phyloP scores from a whole-genome alignment of 371 early-diverging fungal genomes.

The Rhizopus delemar region DNA sequence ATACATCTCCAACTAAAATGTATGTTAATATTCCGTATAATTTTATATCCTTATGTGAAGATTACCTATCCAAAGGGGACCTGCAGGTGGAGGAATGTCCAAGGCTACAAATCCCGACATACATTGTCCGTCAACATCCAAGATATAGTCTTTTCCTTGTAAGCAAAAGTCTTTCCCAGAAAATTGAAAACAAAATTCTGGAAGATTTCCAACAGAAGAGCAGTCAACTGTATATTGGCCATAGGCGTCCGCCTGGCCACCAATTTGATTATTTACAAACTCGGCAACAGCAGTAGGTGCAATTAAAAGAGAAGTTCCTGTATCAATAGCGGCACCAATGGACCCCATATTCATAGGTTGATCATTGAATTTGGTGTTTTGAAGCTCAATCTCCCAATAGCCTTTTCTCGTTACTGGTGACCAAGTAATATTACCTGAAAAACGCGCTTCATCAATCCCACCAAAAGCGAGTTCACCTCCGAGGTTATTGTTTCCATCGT shows the following conservation, averaged over 20 bases:
- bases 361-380: constrained; percentile 72
- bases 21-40: no score
- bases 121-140: constrained; percentile 83
- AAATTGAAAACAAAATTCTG: constrained; percentile 79
- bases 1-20: constrained; percentile 81
- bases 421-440: constrained; percentile 75
- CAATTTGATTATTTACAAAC: constrained; percentile 80
- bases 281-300: constrained; percentile 77
- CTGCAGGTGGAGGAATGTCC: constrained; percentile 74
- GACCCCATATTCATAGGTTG: constrained; percentile 57
- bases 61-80: constrained; percentile 47
- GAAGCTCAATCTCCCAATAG: constrained; percentile 93
- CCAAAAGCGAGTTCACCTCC: constrained; percentile 90
- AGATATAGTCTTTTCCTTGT: constrained; percentile 70
- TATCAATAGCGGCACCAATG: constrained; percentile 80
- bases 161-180: constrained; percentile 66
- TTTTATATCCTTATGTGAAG: neutral
- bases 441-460: constrained; percentile 73
- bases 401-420: constrained; percentile 84
- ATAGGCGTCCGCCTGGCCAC: constrained; percentile 86
- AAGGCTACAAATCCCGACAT: constrained; percentile 93
- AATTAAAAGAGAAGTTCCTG: constrained; percentile 83
- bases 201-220: constrained; percentile 59
- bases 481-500: constrained; percentile 37
- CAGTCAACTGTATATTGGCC: constrained; percentile 92